phyloP scores from a whole-genome alignment of 2,329 filamentous ascomycete species.

The Beauveria australis region DNA sequence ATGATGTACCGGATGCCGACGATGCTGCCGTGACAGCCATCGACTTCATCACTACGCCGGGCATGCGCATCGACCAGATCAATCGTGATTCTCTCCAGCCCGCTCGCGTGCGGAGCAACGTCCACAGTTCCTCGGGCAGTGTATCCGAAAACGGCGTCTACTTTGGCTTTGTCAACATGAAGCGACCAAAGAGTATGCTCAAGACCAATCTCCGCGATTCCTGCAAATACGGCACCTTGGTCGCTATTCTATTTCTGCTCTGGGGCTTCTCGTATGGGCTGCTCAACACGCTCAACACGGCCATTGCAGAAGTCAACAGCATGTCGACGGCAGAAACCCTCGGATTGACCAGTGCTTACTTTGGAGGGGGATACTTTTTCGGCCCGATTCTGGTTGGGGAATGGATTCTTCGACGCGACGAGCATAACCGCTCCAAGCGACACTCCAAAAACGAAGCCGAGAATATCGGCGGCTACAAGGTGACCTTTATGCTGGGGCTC shows the following conservation, averaged over 20 bases:
- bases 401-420: constrained; percentile 61
- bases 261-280: constrained; percentile 91
- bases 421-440: constrained; percentile 42
- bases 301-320: constrained; percentile 53
- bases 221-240: constrained; percentile 62
- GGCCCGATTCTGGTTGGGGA: constrained; percentile 62
- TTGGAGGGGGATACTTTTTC: constrained; percentile 60
- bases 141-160: constrained; percentile 44
- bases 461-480: constrained; percentile 61
- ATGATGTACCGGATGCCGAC: constrained; percentile 17
- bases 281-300: constrained; percentile 70
- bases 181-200: constrained; percentile 61
- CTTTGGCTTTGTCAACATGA: constrained; percentile 71
- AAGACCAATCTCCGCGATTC: constrained; percentile 55
- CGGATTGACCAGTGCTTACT: constrained; percentile 63
- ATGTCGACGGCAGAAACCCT: constrained; percentile 56
- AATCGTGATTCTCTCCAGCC: neutral
- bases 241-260: constrained; percentile 75
- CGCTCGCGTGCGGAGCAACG: constrained; percentile 18
- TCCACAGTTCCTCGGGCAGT: constrained; percentile 28
- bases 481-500: constrained; percentile 70
- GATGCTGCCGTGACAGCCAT: constrained; percentile 26
- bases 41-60: constrained; percentile 41
- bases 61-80: constrained; percentile 15
- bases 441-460: constrained; percentile 30